A percentile compares a stretch with the other conserved stretches of the same genome.
phyloP scores from a whole-genome alignment of 2,329 filamentous ascomycete species.

The Epichloe bromicola region DNA sequence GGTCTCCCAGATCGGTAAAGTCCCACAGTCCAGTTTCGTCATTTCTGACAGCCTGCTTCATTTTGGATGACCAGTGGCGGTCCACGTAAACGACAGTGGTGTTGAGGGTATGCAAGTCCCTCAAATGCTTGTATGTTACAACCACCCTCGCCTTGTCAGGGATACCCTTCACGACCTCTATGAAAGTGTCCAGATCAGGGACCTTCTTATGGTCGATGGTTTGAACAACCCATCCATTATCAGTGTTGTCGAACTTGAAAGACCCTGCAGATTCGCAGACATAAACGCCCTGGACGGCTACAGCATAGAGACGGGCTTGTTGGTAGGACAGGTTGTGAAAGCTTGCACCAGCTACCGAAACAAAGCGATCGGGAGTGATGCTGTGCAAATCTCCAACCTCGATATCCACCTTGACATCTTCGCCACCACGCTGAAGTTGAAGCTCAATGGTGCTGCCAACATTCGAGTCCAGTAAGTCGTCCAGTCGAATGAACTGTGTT shows the following conservation, averaged over 20 bases:
- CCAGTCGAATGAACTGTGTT: constrained; percentile 82
- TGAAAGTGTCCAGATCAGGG: constrained; percentile 74
- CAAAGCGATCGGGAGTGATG: constrained; percentile 92
- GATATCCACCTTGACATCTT: constrained; percentile 75
- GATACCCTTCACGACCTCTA: constrained; percentile 79
- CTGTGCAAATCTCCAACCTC: constrained; percentile 79
- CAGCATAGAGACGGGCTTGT: constrained; percentile 88
- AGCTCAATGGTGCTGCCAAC: constrained; percentile 70
- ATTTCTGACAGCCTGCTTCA: constrained; percentile 84
- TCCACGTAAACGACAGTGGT: constrained; percentile 89
- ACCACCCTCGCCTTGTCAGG: constrained; percentile 76
- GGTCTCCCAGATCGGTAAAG: constrained; percentile 71
- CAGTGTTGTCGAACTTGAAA: constrained; percentile 83
- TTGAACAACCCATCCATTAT: constrained; percentile 89
- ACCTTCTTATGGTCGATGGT: constrained; percentile 86
- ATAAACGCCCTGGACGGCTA: constrained; percentile 83
- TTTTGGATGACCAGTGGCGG: constrained; percentile 90
- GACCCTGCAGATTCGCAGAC: constrained; percentile 91
- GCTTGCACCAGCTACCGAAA: constrained; percentile 83
- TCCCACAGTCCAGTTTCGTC: constrained; percentile 89
- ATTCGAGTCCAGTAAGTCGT: constrained; percentile 80
- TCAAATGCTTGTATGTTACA: constrained; percentile 87
- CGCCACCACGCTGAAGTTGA: constrained; percentile 75
- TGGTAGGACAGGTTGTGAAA: constrained; percentile 98
- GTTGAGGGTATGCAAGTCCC: constrained; percentile 87